Evolutionary conservation across 2,329 filamentous ascomycete species (phyloP).

Genomic region (Ophiostoma triangulosporum): DNA sequence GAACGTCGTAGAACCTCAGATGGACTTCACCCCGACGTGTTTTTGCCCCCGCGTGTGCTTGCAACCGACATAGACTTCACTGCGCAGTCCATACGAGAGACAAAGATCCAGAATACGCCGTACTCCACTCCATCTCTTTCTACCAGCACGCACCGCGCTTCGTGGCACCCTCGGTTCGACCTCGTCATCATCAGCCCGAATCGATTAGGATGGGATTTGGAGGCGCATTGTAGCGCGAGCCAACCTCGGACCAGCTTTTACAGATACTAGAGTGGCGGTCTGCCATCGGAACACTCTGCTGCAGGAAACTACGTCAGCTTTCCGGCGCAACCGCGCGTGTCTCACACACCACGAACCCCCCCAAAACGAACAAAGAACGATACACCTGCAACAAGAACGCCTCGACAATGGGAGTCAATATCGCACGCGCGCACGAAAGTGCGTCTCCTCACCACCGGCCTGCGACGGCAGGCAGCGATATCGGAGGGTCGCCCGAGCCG

Average conservation of each 20-base stretch:
- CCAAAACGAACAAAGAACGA: no score
- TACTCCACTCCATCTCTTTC: neutral
- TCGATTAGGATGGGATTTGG: neutral
- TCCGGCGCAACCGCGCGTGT: neutral
- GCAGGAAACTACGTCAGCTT: neutral
- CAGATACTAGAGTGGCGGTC: neutral
- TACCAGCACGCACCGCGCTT: neutral
- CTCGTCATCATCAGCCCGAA: neutral
- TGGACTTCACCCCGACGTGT: neutral
- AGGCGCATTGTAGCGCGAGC: neutral
- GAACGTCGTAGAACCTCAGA: conserved; percentile 2
- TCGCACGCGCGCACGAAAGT: neutral
- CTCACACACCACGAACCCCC: neutral
- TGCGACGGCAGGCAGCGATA: neutral
- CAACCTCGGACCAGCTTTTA: neutral
- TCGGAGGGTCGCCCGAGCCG: neutral
- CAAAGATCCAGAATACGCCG: neutral
- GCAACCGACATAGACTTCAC: neutral
- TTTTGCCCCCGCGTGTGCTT: neutral
- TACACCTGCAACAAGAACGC: no score
- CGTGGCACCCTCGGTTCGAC: neutral
- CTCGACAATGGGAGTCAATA: neutral
- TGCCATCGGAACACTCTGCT: neutral
- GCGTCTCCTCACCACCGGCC: neutral
- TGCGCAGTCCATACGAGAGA: neutral